phyloP scores from a whole-genome alignment of 352 stramenopile genomes.

The Pythium periplocum region DNA sequence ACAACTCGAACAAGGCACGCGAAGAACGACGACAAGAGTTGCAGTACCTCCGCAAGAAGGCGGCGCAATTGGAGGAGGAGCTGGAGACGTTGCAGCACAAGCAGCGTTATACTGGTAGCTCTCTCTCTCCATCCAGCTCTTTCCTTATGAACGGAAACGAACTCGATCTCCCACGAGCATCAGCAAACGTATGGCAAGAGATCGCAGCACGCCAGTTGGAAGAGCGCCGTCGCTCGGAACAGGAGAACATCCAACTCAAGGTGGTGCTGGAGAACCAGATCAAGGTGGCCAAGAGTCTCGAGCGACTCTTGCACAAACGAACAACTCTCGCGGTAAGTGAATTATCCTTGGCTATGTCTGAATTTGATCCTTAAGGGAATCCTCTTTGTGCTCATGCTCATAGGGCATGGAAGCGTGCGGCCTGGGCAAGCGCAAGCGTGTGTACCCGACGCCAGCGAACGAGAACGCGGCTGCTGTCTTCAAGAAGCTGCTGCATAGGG shows the following conservation, averaged over 20 bases:
- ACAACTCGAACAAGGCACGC: too few relatives aligned
- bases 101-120: not conserved
- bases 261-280: slow-evolving; percentile 43
- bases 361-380: slow-evolving; percentile 1
- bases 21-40: too few relatives aligned
- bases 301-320: slow-evolving; percentile 33
- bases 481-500: slow-evolving; percentile 16
- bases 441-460: slow-evolving; percentile 10
- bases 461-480: slow-evolving; percentile 12
- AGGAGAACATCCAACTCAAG: slow-evolving; percentile 48
- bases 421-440: slow-evolving; percentile 20
- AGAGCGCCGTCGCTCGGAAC: slow-evolving; percentile 22
- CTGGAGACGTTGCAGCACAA: slow-evolving; percentile 12
- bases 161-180: not conserved
- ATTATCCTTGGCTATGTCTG: slow-evolving; percentile 3
- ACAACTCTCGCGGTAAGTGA: slow-evolving; percentile 21
- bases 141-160: too few relatives aligned
- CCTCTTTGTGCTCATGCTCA: slow-evolving; percentile 2
- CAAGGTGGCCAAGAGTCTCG: slow-evolving; percentile 38
- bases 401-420: slow-evolving; percentile 17
- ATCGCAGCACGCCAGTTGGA: slow-evolving; percentile 17
- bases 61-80: slow-evolving; percentile 14
- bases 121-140: too few relatives aligned
- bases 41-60: too few relatives aligned
- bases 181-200: slow-evolving; percentile 16